Base-by-base conservation (phyloP, 345 rosid genomes). In the Noccaea bulbosa region DNA sequence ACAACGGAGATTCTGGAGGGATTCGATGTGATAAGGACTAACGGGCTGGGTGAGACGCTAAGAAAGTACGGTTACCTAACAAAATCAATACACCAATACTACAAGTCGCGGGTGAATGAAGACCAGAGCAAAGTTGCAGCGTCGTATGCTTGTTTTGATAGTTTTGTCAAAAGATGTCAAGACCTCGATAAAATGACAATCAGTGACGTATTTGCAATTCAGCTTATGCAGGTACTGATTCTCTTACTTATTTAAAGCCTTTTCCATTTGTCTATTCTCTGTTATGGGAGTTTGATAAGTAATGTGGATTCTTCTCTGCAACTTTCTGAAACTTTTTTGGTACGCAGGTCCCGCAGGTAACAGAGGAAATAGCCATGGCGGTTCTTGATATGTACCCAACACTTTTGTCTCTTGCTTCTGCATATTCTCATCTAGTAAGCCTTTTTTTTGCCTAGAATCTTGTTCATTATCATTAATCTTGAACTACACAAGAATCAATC, bases 1-100 rank as follows among this genome's bases (percentile, higher is more conserved):
- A 92, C 95, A 5, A 92, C 95, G 4, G 98, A 92, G 85, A 88
- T 92, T 71, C 83, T 90, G 72, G 96, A 90, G 72, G 96, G 96
- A 58, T 90, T 92, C 79, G 88, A 90, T 68, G 90, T 92, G 64
- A 83, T 82, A 71, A 88, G 98, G 84, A 87, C 89, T 46, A 72
- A 72, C 27, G 80, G 87, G 64, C 81, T 92, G 74, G 88, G 77
- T 53, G 91, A 83, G 72, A 88, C 98, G 32, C 67, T 92, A 63
- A 85, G 84, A 83, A 93, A 85, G 69, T 93, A 93, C 54, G 92
- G 85, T 5, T 62, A 79, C 77, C 87, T 93, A 35, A 93, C 97
- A 55, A 87, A 55, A 34, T 87, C 92, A 1, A 84, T 93, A 75
- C 46, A 85, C 52, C 83, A 84, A 35, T 91, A 79, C 73, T 91